These are phyloP conservation scores for Lachnellula hyalina DNA, from an alignment of 2,329 filamentous ascomycete genomes.

Conservation along the genomic window DNA sequence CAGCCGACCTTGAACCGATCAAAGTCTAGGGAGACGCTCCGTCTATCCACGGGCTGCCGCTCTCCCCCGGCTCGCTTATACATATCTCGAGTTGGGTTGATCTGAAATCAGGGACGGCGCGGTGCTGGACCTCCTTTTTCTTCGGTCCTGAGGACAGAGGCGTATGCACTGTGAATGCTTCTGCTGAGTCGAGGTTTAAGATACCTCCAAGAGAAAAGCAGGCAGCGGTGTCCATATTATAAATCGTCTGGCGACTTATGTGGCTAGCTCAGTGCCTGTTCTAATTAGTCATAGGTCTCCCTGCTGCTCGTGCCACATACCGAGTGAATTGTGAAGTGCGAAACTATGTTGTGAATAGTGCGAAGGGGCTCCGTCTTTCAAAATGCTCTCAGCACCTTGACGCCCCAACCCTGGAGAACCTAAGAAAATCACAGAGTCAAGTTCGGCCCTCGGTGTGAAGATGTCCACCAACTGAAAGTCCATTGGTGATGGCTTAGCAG, in stretches of 20 bases:
- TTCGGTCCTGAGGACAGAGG: too few species aligned
- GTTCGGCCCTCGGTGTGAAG: too few species aligned
- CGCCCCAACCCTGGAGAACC: neutral
- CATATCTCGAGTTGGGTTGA: neutral
- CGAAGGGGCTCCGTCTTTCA: too few species aligned
- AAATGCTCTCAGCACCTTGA: too few species aligned
- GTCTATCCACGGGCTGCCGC: neutral
- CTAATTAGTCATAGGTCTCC: too few species aligned
- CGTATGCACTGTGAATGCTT: neutral
- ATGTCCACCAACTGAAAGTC: neutral
- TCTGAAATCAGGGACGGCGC: neutral
- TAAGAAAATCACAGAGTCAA: neutral
- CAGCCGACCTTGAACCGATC: neutral
- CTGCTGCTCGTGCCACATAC: too few species aligned
- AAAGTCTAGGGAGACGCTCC: neutral
- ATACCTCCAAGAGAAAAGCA: too few species aligned
- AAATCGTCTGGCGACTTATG: too few species aligned
- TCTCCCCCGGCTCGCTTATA: neutral
- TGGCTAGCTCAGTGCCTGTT: too few species aligned
- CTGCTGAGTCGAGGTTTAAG: neutral
- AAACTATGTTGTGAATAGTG: too few species aligned
- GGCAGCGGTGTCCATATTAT: too few species aligned
- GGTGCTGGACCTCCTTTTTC: neutral
- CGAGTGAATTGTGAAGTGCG: too few species aligned
- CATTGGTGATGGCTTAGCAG: neutral